Percentiles rank a stretch among this genome's conserved stretches.
phyloP scores from a whole-genome alignment of 1,284 basidiomycete species.

The Mycena sp. region DNA sequence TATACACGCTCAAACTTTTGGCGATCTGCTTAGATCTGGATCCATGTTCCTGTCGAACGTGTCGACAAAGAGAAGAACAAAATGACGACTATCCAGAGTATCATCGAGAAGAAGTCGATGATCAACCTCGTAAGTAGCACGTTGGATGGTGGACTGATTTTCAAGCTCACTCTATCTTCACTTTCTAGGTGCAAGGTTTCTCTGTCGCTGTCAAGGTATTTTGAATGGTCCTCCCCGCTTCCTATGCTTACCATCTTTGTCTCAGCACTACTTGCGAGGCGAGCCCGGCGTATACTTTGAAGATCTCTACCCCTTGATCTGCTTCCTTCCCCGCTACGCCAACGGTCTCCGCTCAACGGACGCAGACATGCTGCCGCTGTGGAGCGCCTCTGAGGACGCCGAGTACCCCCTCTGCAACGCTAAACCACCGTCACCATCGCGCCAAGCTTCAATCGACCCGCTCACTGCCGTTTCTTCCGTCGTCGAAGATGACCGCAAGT shows the following conservation, averaged over 20 bases:
- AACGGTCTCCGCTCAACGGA: conserved; percentile 40
- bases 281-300: conserved; percentile 72
- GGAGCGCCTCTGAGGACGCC: conserved; percentile 57
- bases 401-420: conserved; percentile 36
- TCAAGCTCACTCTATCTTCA: not conserved
- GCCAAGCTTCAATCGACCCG: too few species aligned
- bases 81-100: conserved; percentile 55
- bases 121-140: conserved; percentile 66
- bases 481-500: conserved; percentile 36
- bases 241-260: conserved; percentile 38
- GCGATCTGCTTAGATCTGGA: conserved; percentile 59
- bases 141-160: not conserved
- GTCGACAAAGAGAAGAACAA: conserved; percentile 44
- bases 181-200: conserved; percentile 65
- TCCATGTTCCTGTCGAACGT: conserved; percentile 63
- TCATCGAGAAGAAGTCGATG: conserved; percentile 80
- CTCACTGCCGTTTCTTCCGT: conserved; percentile 27
- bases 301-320: conserved; percentile 70
- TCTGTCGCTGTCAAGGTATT: conserved; percentile 70
- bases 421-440: conserved; percentile 23
- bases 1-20: not conserved
- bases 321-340: conserved; percentile 68
- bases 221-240: too few species aligned
- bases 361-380: conserved; percentile 65
- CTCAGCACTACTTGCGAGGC: conserved; percentile 69